Evolutionary conservation across 331 rosid species (phyloP).

Genomic region (Rhamnella rubrinervis): DNA sequence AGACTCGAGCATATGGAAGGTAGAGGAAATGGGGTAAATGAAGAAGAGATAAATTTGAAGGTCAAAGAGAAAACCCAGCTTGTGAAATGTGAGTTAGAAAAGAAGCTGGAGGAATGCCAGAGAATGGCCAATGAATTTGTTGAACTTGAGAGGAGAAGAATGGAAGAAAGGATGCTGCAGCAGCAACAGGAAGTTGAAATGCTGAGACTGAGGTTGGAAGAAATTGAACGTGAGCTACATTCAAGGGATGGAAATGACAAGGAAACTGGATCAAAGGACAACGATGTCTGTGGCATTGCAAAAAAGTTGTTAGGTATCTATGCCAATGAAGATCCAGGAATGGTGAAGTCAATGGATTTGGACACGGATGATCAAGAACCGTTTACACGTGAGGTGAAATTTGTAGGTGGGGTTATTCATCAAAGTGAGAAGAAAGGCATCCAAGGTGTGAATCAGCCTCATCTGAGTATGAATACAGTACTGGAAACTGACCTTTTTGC

Average conservation of each 20-base stretch:
- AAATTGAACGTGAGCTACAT: slow-evolving; percentile 67
- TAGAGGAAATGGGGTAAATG: slow-evolving; percentile 45
- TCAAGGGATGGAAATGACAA: slow-evolving; percentile 39
- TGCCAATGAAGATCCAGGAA: slow-evolving; percentile 62
- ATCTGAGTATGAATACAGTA: slow-evolving; percentile 23
- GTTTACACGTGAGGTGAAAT: slow-evolving; percentile 40
- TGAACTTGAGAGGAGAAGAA: slow-evolving; percentile 86
- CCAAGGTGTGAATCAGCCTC: slow-evolving; percentile 35
- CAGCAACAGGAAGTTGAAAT: slow-evolving; percentile 93
- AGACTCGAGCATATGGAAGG: slow-evolving; percentile 49
- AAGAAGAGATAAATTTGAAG: slow-evolving; percentile 78
- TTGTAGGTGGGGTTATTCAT: slow-evolving; percentile 40
- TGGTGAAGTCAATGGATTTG: slow-evolving; percentile 88
- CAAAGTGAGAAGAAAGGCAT: slow-evolving; percentile 30
- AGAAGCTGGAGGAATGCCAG: slow-evolving; percentile 88
- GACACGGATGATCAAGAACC: slow-evolving; percentile 89
- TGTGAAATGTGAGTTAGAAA: slow-evolving; percentile 73
- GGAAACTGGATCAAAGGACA: slow-evolving; percentile 42
- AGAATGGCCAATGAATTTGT: slow-evolving; percentile 86
- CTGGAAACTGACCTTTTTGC: slow-evolving; percentile 36
- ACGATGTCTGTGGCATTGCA: slow-evolving; percentile 56
- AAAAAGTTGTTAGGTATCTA: slow-evolving; percentile 59
- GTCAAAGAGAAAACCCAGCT: slow-evolving; percentile 65
- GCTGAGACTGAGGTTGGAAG: slow-evolving; percentile 76
- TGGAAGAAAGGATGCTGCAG: slow-evolving; percentile 84